These are phyloP conservation scores for Pseudogymnoascus sp. DNA, from an alignment of 2,329 filamentous ascomycete species.

Conservation along the genomic window DNA sequence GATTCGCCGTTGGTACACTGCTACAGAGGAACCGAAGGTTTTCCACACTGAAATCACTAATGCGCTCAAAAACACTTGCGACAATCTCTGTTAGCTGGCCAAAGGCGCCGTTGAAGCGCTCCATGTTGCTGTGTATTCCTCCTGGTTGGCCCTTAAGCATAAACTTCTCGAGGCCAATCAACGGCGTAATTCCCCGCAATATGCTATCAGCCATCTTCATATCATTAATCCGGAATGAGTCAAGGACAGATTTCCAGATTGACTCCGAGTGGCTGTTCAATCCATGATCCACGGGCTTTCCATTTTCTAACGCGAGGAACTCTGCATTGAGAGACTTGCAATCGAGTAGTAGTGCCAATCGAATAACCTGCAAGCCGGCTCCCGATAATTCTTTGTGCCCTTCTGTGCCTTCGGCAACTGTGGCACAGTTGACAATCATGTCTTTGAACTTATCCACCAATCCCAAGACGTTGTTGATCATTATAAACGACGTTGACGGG, in stretches of 20 bases:
- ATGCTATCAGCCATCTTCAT: slow-evolving; percentile 68
- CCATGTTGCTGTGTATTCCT: slow-evolving; percentile 38
- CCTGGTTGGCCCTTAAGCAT: slow-evolving; percentile 25
- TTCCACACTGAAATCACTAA: slow-evolving; percentile 65
- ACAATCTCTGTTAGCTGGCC: slow-evolving; percentile 54
- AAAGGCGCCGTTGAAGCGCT: slow-evolving; percentile 72
- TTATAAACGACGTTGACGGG: slow-evolving; percentile 47
- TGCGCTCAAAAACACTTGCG: slow-evolving; percentile 64
- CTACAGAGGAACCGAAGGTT: slow-evolving; percentile 55
- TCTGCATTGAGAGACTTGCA: slow-evolving; percentile 62
- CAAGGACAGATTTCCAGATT: slow-evolving; percentile 71
- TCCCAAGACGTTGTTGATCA: slow-evolving; percentile 58
- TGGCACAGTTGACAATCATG: slow-evolving; percentile 49
- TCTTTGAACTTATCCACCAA: slow-evolving; percentile 54
- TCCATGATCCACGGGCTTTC: slow-evolving; percentile 56
- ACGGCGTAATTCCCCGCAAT: slow-evolving; percentile 47
- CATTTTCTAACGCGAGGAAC: slow-evolving; percentile 55
- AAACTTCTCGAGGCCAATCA: slow-evolving; percentile 72
- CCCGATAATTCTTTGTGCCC: slow-evolving; percentile 44
- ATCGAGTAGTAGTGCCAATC: slow-evolving; percentile 60
- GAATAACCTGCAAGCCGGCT: slow-evolving; percentile 56
- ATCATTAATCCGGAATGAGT: slow-evolving; percentile 57
- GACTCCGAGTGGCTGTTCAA: slow-evolving; percentile 61
- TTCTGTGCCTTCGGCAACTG: slow-evolving; percentile 34
- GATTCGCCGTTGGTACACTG: slow-evolving; percentile 47